phyloP scores from a whole-genome alignment of 495 filamentous ascomycete genomes.

The Lasiosphaeris hirsuta region DNA sequence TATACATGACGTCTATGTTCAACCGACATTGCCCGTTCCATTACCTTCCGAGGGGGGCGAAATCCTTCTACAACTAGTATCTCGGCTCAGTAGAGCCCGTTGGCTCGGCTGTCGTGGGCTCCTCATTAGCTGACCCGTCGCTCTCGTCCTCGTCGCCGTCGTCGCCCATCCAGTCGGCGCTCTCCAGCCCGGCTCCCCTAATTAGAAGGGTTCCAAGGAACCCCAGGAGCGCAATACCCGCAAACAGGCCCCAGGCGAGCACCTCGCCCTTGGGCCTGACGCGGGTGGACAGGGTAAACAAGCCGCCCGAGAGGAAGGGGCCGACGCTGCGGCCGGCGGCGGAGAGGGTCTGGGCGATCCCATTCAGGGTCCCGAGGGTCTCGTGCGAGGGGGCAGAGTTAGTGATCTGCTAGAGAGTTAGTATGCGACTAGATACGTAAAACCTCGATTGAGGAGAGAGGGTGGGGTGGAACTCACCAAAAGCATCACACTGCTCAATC shows the following conservation, averaged over 20 bases:
- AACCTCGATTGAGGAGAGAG: slow-evolving; percentile 3
- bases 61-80: no score
- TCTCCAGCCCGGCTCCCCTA: slow-evolving; percentile 57
- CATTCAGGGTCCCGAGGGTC: slow-evolving; percentile 86
- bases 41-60: no score
- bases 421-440: background rate
- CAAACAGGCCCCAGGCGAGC: slow-evolving; percentile 80
- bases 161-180: slow-evolving; percentile 40
- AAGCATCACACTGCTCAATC: slow-evolving; percentile 82
- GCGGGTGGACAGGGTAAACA: slow-evolving; percentile 71
- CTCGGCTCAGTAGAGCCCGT: no score
- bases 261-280: slow-evolving; percentile 79
- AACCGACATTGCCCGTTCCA: no score
- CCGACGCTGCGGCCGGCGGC: slow-evolving; percentile 86
- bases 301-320: slow-evolving; percentile 78
- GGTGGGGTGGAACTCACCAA: slow-evolving; percentile 53
- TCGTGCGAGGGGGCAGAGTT: slow-evolving; percentile 86
- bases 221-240: slow-evolving; percentile 69
- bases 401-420: slow-evolving; percentile 62
- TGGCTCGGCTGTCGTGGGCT: no score
- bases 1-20: no score
- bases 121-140: background rate
- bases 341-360: slow-evolving; percentile 89
- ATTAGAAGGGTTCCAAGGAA: slow-evolving; percentile 75
- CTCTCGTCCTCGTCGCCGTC: slow-evolving; percentile 21